Evolutionary conservation across 345 rosid genomes (phyloP).

Genomic region (Gossypium arboreum): DNA sequence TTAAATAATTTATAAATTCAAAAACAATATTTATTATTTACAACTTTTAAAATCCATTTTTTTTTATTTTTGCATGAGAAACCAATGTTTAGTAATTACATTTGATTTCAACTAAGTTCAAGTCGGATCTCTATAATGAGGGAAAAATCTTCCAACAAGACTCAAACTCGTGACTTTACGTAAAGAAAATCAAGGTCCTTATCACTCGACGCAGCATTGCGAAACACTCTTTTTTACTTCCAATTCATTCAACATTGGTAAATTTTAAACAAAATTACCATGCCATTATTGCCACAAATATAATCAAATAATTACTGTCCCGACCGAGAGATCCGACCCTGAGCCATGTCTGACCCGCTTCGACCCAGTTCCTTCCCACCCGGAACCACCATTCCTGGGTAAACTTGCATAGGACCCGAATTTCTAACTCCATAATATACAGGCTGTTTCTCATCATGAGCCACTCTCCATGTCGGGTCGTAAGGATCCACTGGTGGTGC

Average conservation of each 20-base stretch:
- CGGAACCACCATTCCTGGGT: conserved; percentile 50
- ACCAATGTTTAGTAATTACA: too few species aligned
- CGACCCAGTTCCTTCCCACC: conserved; percentile 54
- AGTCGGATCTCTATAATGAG: too few species aligned
- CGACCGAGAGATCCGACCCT: conserved; percentile 40
- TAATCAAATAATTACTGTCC: neutral
- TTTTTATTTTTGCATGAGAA: too few species aligned
- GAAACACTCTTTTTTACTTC: too few species aligned
- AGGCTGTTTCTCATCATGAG: conserved; percentile 53
- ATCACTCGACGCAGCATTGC: too few species aligned
- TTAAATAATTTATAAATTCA: too few species aligned
- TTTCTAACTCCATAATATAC: conserved; percentile 55
- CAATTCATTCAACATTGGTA: neutral
- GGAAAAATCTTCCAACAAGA: too few species aligned
- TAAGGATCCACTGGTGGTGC: conserved; percentile 38
- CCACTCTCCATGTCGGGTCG: conserved; percentile 25
- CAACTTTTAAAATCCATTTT: too few species aligned
- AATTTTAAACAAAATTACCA: neutral
- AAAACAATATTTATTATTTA: too few species aligned
- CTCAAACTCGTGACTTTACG: too few species aligned
- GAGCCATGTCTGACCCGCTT: conserved; percentile 37
- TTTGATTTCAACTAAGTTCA: too few species aligned
- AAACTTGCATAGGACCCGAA: conserved; percentile 47
- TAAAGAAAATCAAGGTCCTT: too few species aligned
- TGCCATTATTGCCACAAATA: neutral